A percentile compares a stretch with the other conserved stretches of the same genome.
Evolutionary conservation across 495 filamentous ascomycete genomes (phyloP).

Genomic region (Friedmanniomyces simplex): DNA sequence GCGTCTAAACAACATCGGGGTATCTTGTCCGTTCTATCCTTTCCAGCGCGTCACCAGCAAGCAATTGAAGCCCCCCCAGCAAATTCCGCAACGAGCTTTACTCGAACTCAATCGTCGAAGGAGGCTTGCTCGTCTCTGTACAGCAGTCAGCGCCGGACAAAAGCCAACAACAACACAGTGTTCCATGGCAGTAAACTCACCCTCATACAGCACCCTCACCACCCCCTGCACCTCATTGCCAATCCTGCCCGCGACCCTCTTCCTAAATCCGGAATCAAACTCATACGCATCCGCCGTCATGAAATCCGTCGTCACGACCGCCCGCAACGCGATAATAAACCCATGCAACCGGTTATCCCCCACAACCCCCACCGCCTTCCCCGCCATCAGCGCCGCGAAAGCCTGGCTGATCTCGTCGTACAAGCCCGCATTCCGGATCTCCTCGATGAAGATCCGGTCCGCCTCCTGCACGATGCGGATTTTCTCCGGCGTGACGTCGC

Average conservation of each 20-base stretch:
- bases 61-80: too few relatives aligned
- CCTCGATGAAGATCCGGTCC: constrained; percentile 78
- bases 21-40: too few relatives aligned
- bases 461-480: constrained; percentile 74
- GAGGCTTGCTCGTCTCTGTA: constrained; percentile 64
- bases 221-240: constrained; percentile 78
- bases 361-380: constrained; percentile 67
- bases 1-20: too few relatives aligned
- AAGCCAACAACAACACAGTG: constrained; percentile 3
- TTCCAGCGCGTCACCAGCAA: too few relatives aligned
- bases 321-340: constrained; percentile 53
- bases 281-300: constrained; percentile 72
- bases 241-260: constrained; percentile 58
- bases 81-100: constrained; percentile 23
- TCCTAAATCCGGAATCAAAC: constrained; percentile 57
- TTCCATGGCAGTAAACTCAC: too few relatives aligned
- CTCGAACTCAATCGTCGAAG: constrained; percentile 69
- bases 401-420: constrained; percentile 78
- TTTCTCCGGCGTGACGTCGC: constrained; percentile 71
- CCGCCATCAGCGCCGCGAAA: constrained; percentile 66
- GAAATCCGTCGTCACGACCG: constrained; percentile 68
- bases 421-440: constrained; percentile 72
- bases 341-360: constrained; percentile 61
- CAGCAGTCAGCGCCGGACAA: constrained; percentile 11
- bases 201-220: constrained; percentile 50